phyloP scores from a whole-genome alignment of 805 yeast species.

The Barnettozyma salicaria region DNA sequence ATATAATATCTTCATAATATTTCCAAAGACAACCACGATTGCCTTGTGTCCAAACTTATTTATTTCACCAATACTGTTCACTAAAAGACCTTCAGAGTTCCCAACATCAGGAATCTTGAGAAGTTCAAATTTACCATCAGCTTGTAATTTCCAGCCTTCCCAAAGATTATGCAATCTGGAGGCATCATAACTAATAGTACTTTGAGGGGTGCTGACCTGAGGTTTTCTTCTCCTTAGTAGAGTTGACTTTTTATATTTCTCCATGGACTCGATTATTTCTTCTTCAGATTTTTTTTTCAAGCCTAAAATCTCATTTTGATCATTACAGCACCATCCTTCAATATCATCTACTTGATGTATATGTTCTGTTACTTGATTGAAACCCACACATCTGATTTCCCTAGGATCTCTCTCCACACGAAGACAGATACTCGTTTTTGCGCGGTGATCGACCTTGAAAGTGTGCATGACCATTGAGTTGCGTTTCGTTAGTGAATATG shows the following conservation, averaged over 20 bases:
- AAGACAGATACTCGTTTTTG: conserved; percentile 74
- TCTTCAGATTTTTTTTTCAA: conserved; percentile 39
- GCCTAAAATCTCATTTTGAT: conserved; percentile 72
- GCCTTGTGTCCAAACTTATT: conserved; percentile 73
- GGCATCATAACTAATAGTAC: conserved; percentile 18
- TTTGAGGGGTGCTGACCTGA: conserved; percentile 7
- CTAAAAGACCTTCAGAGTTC: conserved; percentile 38
- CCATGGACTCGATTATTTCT: conserved; percentile 22
- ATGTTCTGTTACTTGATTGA: conserved; percentile 65
- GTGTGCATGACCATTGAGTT: conserved; percentile 65
- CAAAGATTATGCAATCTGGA: conserved; percentile 42
- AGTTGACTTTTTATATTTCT: conserved; percentile 11
- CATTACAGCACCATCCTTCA: conserved; percentile 78
- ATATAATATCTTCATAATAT: conserved; percentile 62
- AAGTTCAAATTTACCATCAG: conserved; percentile 54
- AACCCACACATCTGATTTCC: conserved; percentile 85
- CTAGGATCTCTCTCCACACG: conserved; percentile 91
- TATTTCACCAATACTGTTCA: conserved; percentile 54
- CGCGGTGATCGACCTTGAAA: conserved; percentile 62
- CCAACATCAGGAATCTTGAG: conserved; percentile 52
- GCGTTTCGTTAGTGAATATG: conserved; percentile 56
- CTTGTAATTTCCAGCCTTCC: conserved; percentile 79
- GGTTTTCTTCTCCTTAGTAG: conserved; percentile 10
- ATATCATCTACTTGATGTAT: conserved; percentile 60
- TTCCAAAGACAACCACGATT: conserved; percentile 69